These are phyloP conservation scores for Metrosideros polymorpha DNA, from an alignment of 441 rosid genomes.

Conservation along the genomic window DNA sequence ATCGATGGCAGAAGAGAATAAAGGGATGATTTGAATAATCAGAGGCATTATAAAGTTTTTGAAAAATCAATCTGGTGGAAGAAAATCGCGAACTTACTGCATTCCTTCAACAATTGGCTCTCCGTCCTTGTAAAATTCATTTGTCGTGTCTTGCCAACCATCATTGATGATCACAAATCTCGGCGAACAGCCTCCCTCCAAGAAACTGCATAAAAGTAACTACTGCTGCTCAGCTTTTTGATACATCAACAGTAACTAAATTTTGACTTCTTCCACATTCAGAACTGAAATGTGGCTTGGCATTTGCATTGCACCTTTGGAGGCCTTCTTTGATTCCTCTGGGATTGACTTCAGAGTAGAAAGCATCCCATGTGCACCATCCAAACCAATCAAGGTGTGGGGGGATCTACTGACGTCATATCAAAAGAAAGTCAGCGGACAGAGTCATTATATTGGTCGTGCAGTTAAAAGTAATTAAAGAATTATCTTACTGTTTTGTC, in stretches of 20 bases:
- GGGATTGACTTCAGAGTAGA: constrained; percentile 50
- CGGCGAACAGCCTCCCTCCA: constrained; percentile 49
- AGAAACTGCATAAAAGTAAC: constrained; percentile 24
- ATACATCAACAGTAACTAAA: background rate
- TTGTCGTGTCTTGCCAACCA: constrained; percentile 65
- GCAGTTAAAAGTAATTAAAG: background rate
- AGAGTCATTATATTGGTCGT: background rate
- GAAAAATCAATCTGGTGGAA: background rate
- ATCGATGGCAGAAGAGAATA: background rate
- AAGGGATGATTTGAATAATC: background rate
- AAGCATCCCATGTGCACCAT: constrained; percentile 92
- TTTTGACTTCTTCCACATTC: background rate
- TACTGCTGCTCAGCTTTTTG: background rate
- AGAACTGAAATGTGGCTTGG: background rate
- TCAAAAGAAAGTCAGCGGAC: background rate
- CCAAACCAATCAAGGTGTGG: constrained; percentile 73
- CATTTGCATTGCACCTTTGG: constrained; percentile 29
- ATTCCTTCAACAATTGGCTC: constrained; percentile 23
- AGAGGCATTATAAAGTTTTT: background rate
- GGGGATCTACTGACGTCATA: constrained; percentile 31
- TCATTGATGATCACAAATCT: constrained; percentile 62
- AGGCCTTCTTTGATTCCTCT: constrained; percentile 61
- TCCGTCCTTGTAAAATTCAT: constrained; percentile 28
- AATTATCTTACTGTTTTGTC: constrained; percentile 35
- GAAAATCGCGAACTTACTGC: constrained; percentile 20